Percentiles rank a stretch among this genome's conserved stretches.
phyloP scores from a whole-genome alignment of 805 yeast genomes.

The Wickerhamomyces queroliae region DNA sequence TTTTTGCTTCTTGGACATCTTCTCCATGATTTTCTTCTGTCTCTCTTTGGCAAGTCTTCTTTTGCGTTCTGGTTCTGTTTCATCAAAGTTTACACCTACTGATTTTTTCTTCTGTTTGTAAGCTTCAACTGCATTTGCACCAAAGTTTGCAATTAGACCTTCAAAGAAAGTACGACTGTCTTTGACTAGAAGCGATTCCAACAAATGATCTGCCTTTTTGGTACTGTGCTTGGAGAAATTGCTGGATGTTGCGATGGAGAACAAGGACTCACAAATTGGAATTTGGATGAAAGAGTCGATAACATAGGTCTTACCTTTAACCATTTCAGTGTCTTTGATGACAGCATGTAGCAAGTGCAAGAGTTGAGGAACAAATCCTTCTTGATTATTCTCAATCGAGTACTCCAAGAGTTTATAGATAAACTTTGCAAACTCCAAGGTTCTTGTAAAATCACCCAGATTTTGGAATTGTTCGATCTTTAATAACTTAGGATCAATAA shows the following conservation, averaged over 20 bases:
- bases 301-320: constrained; percentile 33
- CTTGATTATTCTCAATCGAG: constrained; percentile 44
- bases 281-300: constrained; percentile 43
- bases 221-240: constrained; percentile 42
- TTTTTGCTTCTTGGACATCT: constrained; percentile 68
- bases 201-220: constrained; percentile 50
- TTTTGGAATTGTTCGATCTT: constrained; percentile 29
- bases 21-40: constrained; percentile 54
- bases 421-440: constrained; percentile 48
- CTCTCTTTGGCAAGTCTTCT: constrained; percentile 56
- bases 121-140: constrained; percentile 42
- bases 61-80: constrained; percentile 49
- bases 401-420: constrained; percentile 51
- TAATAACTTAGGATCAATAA: constrained; percentile 41
- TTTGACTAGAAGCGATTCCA: constrained; percentile 44
- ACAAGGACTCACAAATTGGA: constrained; percentile 51
- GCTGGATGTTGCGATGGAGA: constrained; percentile 42
- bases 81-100: constrained; percentile 31
- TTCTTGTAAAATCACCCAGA: constrained; percentile 46
- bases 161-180: constrained; percentile 43
- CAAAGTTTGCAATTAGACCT: constrained; percentile 50
- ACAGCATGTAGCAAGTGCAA: constrained; percentile 68
- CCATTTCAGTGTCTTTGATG: constrained; percentile 40
- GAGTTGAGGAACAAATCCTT: constrained; percentile 50
- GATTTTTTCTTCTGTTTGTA: constrained; percentile 43